Evolutionary conservation across 108 stramenopile species (phyloP).

Genomic region (Hondaea fermentalgiana): DNA sequence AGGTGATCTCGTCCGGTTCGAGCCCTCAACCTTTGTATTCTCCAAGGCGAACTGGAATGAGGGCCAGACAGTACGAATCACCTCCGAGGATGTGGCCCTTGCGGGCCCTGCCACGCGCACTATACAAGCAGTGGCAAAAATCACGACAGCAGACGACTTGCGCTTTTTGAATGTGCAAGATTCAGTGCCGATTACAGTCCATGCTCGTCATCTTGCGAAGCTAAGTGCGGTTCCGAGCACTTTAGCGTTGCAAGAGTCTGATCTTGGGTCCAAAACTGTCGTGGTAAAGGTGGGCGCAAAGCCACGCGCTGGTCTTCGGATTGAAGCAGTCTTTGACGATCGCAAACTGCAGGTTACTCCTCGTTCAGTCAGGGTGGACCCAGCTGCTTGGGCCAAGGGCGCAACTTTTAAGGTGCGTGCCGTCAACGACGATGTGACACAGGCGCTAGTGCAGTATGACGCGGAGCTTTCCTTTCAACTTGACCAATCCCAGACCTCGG

Average conservation of each 20-base stretch:
- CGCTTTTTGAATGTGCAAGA: neutral
- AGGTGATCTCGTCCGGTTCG: neutral
- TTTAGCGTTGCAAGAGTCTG: neutral
- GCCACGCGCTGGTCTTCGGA: neutral
- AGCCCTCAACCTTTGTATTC: neutral
- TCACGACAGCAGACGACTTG: neutral
- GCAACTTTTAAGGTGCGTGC: neutral
- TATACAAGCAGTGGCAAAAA: neutral
- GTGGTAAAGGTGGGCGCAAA: neutral
- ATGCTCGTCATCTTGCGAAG: neutral
- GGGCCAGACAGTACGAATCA: neutral
- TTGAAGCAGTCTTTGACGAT: neutral
- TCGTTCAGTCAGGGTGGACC: neutral
- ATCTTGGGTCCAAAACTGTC: neutral
- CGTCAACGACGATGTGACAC: neutral
- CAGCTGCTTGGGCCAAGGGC: neutral
- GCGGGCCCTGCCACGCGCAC: neutral
- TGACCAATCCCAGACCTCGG: neutral
- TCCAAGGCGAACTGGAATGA: neutral
- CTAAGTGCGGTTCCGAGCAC: neutral
- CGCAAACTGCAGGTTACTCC: neutral
- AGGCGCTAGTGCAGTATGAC: neutral
- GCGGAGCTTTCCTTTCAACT: neutral
- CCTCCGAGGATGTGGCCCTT: neutral
- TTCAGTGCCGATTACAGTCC: neutral